Evolutionary conservation across 2,329 filamentous ascomycete genomes (phyloP).

Genomic region (Neobulgaria alba): DNA sequence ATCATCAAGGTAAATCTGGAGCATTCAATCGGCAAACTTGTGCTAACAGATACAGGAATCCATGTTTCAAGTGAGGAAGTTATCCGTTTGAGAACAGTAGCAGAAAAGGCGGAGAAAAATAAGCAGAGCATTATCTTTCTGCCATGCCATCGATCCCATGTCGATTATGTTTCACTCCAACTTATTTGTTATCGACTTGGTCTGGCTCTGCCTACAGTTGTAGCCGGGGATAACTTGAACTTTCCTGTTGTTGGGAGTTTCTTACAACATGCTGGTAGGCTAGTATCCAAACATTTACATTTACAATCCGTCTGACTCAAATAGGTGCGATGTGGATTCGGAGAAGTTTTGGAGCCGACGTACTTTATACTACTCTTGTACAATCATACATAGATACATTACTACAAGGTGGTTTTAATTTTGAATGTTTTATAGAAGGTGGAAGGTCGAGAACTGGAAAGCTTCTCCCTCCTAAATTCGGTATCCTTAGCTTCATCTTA

Average conservation of each 20-base stretch:
- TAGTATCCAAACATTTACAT: conserved; percentile 16
- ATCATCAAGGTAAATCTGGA: conserved; percentile 65
- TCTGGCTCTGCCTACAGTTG: conserved; percentile 79
- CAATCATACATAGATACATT: conserved; percentile 93
- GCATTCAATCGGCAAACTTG: neutral
- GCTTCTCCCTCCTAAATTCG: conserved; percentile 87
- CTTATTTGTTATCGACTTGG: conserved; percentile 92
- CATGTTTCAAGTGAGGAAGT: conserved; percentile 96
- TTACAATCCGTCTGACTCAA: conserved; percentile 2
- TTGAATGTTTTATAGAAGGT: conserved; percentile 97
- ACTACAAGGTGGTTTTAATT: conserved; percentile 82
- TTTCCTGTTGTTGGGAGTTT: conserved; percentile 86
- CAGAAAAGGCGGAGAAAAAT: conserved; percentile 71
- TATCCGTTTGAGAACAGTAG: conserved; percentile 69
- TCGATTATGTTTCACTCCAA: conserved; percentile 93
- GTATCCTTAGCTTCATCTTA: conserved; percentile 83
- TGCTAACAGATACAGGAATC: conserved; percentile 43
- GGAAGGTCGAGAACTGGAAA: conserved; percentile 90
- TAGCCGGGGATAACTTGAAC: conserved; percentile 93
- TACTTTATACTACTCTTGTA: conserved; percentile 84
- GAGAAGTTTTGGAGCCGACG: conserved; percentile 83
- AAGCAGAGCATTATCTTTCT: conserved; percentile 95
- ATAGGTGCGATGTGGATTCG: conserved; percentile 88
- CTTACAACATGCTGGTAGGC: conserved; percentile 84
- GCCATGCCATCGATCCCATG: conserved; percentile 88